Conservation (phyloP, 768 basidiomycete species). For the Pisolithus orientalis region DNA sequence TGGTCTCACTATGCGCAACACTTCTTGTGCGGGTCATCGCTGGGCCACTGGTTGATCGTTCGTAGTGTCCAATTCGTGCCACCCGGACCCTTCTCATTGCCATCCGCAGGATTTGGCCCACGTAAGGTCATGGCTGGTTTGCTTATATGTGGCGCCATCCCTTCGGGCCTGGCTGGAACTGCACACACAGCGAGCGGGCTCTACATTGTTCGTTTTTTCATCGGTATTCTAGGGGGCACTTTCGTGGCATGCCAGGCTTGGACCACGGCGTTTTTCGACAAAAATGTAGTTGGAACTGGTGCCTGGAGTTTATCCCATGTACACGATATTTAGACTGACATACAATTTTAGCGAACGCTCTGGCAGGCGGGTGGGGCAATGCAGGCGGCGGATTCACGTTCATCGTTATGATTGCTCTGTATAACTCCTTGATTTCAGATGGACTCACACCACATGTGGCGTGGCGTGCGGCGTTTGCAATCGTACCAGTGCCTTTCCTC, state of each 20-base stretch:
- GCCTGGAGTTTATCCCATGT: not conserved
- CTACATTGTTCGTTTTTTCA: conserved; percentile 48
- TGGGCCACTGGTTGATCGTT: conserved; percentile 46
- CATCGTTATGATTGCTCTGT: conserved; percentile 50
- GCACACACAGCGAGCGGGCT: conserved; percentile 35
- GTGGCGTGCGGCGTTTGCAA: conserved; percentile 51
- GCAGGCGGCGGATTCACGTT: conserved; percentile 45
- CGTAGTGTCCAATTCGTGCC: conserved; percentile 1
- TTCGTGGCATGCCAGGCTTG: conserved; percentile 59
- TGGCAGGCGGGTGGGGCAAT: conserved; percentile 54
- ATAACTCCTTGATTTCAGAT: conserved; percentile 30
- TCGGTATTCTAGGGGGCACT: conserved; percentile 53
- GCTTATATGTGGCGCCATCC: conserved; percentile 49
- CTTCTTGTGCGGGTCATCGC: conserved; percentile 40
- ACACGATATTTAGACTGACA: not conserved
- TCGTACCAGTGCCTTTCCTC: conserved; percentile 51
- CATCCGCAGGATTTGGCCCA: conserved; percentile 36
- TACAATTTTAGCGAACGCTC: conserved; percentile 41
- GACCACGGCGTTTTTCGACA: conserved; percentile 58
- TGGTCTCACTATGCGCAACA: conserved; percentile 42
- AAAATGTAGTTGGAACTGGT: conserved; percentile 35
- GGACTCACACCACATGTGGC: conserved; percentile 37
- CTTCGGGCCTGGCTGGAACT: conserved; percentile 52
- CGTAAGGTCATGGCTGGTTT: conserved; percentile 49
- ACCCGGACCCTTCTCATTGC: not conserved